Conservation (phyloP, 1,284 basidiomycete species). For the Cryptococcus sp. region DNA sequence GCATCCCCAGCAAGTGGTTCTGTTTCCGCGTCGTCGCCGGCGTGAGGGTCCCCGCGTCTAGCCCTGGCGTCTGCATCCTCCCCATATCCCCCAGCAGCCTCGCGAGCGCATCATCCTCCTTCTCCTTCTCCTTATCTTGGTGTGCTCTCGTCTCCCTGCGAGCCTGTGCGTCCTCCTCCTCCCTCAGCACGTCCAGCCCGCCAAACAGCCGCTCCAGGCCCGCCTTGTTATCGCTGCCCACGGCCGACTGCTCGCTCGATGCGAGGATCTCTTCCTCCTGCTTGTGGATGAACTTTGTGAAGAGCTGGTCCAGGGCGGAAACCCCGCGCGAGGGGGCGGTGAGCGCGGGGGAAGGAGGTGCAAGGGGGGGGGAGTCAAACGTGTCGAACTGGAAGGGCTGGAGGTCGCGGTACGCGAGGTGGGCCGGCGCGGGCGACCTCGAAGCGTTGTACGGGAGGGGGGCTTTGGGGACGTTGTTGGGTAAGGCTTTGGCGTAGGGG, state of each 20-base stretch:
- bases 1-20: slow-evolving; percentile 24
- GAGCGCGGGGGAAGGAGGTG: slow-evolving; percentile 10
- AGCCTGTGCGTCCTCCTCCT: slow-evolving; percentile 12
- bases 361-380: slow-evolving; percentile 8
- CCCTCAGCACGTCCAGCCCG: slow-evolving; percentile 22
- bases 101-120: slow-evolving; percentile 39
- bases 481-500: slow-evolving; percentile 22
- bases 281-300: slow-evolving; percentile 39
- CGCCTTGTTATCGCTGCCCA: slow-evolving; percentile 26
- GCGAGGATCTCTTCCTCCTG: slow-evolving; percentile 31
- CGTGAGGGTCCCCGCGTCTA: not conserved
- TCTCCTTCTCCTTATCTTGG: slow-evolving; percentile 2
- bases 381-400: slow-evolving; percentile 37
- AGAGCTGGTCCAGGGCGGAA: slow-evolving; percentile 39
- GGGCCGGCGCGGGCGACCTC: not conserved
- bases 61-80: slow-evolving; percentile 8
- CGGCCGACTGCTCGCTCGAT: slow-evolving; percentile 10
- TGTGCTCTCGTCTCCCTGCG: not conserved
- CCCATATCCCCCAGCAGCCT: slow-evolving; percentile 31
- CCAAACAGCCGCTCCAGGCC: slow-evolving; percentile 36
- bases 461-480: slow-evolving; percentile 1
- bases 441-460: too few relatives aligned
- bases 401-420: slow-evolving; percentile 22
- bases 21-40: slow-evolving; percentile 13
- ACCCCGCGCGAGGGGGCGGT: slow-evolving; percentile 8